These are phyloP conservation scores for Stachybotrys elegans DNA, from an alignment of 2,329 filamentous ascomycete genomes.

Conservation along the genomic window DNA sequence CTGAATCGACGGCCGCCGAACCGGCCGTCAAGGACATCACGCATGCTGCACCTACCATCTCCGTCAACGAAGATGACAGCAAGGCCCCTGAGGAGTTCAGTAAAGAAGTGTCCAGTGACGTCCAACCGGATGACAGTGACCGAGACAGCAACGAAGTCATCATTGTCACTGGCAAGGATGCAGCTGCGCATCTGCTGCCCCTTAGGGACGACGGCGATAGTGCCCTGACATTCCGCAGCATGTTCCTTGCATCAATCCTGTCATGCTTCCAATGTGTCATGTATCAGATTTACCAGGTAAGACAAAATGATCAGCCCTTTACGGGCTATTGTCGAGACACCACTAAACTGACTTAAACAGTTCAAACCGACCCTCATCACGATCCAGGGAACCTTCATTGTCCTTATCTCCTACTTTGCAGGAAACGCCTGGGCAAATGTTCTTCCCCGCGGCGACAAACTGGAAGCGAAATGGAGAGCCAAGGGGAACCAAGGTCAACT, in stretches of 20 bases:
- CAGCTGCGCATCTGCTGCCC: slow-evolving; percentile 41
- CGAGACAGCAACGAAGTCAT: slow-evolving; percentile 32
- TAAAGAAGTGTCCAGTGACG: slow-evolving; percentile 5
- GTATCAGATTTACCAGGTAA: slow-evolving; percentile 49
- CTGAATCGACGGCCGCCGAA: too few species aligned
- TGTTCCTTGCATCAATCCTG: slow-evolving; percentile 44
- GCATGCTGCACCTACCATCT: too few species aligned
- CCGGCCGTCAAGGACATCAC: too few species aligned
- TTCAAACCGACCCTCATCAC: slow-evolving; percentile 46
- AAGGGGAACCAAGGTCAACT: slow-evolving; percentile 32
- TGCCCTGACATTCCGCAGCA: slow-evolving; percentile 46
- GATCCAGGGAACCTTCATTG: slow-evolving; percentile 50
- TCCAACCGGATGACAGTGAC: slow-evolving; percentile 23
- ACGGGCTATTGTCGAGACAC: too few species aligned
- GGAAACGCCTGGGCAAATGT: slow-evolving; percentile 32
- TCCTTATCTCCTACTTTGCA: slow-evolving; percentile 51
- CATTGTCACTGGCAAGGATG: slow-evolving; percentile 48
- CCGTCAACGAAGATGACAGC: too few species aligned
- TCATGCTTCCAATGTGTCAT: slow-evolving; percentile 50
- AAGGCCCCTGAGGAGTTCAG: too few species aligned
- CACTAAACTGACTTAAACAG: slow-evolving; percentile 22
- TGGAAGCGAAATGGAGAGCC: slow-evolving; percentile 41
- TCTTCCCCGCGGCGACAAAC: slow-evolving; percentile 47
- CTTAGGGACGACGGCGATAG: slow-evolving; percentile 48
- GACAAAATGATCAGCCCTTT: slow-evolving; percentile 9